A percentile compares a stretch with the other conserved stretches of the same genome.
These are phyloP conservation scores for Rhytidhysteron rufulum DNA, from an alignment of 2,329 filamentous ascomycete genomes.

Conservation along the genomic window DNA sequence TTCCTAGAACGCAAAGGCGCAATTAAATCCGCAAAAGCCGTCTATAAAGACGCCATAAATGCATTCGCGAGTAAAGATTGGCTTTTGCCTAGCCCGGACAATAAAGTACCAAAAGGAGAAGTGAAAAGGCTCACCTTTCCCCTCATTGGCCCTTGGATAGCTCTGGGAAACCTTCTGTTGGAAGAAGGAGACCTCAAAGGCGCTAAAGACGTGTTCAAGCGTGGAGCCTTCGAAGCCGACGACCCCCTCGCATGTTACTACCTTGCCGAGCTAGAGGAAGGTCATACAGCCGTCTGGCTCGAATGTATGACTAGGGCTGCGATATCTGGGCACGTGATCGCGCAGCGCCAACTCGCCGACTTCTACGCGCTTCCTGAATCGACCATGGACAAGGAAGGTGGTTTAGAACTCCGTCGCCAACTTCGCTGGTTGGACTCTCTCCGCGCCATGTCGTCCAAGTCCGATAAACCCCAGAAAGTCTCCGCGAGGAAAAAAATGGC, in stretches of 20 bases:
- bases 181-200: constrained; percentile 10
- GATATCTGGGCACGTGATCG: constrained; percentile 35
- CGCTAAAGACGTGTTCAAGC: constrained; percentile 29
- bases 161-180: constrained; percentile 22
- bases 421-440: background rate
- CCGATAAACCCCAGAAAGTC: background rate
- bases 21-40: constrained; percentile 12
- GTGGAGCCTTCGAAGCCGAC: constrained; percentile 36
- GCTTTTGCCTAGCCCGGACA: too few species aligned
- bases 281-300: constrained; percentile 36
- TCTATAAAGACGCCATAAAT: constrained; percentile 22
- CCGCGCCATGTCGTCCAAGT: background rate
- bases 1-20: constrained; percentile 25
- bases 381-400: constrained; percentile 2
- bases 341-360: constrained; percentile 33
- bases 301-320: constrained; percentile 45
- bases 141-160: constrained; percentile 27
- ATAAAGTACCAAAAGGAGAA: too few species aligned
- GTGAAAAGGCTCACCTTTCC: too few species aligned
- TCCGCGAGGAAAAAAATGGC: constrained; percentile 24
- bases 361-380: constrained; percentile 30
- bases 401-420: background rate
- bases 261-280: constrained; percentile 25
- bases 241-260: constrained; percentile 42
- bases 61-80: too few species aligned